A percentile compares a stretch with the other conserved stretches of the same genome.
Evolutionary conservation across 2,329 filamentous ascomycete species (phyloP).

Genomic region (Cordyceps cateniannulata): DNA sequence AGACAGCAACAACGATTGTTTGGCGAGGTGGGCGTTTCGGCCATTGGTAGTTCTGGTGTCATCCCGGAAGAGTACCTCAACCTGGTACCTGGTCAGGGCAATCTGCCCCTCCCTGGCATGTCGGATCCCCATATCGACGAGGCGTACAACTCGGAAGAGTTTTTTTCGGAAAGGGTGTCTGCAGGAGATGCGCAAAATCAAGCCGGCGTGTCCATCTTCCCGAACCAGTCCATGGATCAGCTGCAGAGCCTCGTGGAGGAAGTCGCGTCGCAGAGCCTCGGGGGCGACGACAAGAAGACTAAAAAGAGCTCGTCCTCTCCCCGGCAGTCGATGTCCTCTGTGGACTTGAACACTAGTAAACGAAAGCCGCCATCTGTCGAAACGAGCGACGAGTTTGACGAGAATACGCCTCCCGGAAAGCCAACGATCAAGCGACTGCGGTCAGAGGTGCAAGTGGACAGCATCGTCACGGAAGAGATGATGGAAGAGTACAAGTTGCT

Average conservation of each 20-base stretch:
- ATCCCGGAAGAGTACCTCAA: slow-evolving; percentile 44
- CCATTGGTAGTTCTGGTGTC: slow-evolving; percentile 46
- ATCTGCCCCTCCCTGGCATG: slow-evolving; percentile 34
- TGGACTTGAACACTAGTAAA: slow-evolving; percentile 46
- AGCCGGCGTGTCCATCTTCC: slow-evolving; percentile 29
- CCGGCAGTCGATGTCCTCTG: slow-evolving; percentile 20
- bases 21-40: slow-evolving; percentile 49
- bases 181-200: slow-evolving; percentile 19
- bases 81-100: slow-evolving; percentile 36
- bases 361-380: slow-evolving; percentile 44
- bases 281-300: slow-evolving; percentile 34
- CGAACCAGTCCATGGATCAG: slow-evolving; percentile 40
- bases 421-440: slow-evolving; percentile 51
- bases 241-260: slow-evolving; percentile 46
- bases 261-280: slow-evolving; percentile 50
- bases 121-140: slow-evolving; percentile 37
- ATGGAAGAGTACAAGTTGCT: slow-evolving; percentile 41
- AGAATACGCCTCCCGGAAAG: slow-evolving; percentile 29
- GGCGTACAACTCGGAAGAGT: slow-evolving; percentile 39
- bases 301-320: slow-evolving; percentile 16
- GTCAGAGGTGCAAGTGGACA: slow-evolving; percentile 38
- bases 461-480: slow-evolving; percentile 24
- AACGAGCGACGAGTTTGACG: slow-evolving; percentile 46
- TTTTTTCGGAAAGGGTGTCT: slow-evolving; percentile 22
- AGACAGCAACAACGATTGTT: slow-evolving; percentile 39